A percentile compares a stretch with the other conserved stretches of the same genome.
Conservation (phyloP, 164 flowering plant species). For the Paratinospora sagittata region DNA sequence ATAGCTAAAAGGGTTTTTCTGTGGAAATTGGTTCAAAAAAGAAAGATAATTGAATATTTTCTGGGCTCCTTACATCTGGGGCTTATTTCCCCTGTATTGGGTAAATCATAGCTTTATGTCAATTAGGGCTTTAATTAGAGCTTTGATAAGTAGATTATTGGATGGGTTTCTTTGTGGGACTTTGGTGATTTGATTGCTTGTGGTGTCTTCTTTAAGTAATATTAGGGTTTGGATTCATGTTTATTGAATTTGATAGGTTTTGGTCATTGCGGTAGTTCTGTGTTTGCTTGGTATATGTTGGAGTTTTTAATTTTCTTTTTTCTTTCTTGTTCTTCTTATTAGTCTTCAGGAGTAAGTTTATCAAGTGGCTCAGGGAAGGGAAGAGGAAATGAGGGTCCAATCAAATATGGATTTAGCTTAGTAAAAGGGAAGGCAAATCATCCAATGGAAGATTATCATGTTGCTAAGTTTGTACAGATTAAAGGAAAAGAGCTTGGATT, state of each 20-base stretch:
- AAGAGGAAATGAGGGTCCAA: constrained; percentile 41
- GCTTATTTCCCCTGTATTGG: neutral
- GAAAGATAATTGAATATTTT: neutral
- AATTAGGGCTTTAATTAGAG: no score
- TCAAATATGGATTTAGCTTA: constrained; percentile 67
- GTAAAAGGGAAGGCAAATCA: constrained; percentile 87
- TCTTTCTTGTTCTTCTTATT: neutral
- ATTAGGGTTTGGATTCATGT: neutral
- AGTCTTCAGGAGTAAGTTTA: constrained; percentile 22
- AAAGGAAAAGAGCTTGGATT: constrained; percentile 65
- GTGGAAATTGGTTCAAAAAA: neutral
- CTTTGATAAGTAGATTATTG: no score
- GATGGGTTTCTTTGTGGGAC: no score
- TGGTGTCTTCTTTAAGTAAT: neutral
- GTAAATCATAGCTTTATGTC: no score
- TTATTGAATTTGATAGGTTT: neutral
- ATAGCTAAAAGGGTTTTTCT: neutral
- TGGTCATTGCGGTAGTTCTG: neutral
- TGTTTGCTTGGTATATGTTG: neutral
- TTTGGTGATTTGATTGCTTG: neutral
- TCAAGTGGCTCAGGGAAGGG: constrained; percentile 67
- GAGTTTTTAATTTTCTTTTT: neutral
- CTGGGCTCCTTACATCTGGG: neutral
- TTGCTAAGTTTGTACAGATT: constrained; percentile 60
- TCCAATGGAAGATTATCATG: constrained; percentile 94